These are phyloP conservation scores for Leptographium radiaticola DNA, from an alignment of 2,329 filamentous ascomycete species.

Conservation along the genomic window DNA sequence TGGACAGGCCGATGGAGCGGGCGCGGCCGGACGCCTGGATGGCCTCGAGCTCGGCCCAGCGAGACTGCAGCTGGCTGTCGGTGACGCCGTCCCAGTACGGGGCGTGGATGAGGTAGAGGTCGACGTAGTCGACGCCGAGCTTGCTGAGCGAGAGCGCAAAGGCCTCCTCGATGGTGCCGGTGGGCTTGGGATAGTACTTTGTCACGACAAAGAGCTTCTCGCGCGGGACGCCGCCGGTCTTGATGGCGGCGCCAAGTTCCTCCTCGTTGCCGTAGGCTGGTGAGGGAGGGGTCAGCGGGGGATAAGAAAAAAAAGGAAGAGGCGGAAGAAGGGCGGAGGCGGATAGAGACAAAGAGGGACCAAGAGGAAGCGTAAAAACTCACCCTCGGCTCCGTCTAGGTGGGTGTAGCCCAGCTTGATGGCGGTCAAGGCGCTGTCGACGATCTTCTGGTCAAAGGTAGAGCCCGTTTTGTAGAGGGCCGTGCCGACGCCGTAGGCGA, in stretches of 20 bases:
- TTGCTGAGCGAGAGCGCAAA: constrained; percentile 49
- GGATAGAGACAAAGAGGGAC: background rate
- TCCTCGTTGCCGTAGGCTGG: constrained; percentile 50
- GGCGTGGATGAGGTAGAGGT: constrained; percentile 54
- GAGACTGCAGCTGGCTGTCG: constrained; percentile 39
- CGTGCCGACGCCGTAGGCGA: constrained; percentile 62
- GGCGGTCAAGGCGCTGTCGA: constrained; percentile 41
- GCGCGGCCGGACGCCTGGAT: constrained; percentile 54
- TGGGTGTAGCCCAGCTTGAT: constrained; percentile 59
- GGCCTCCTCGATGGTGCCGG: constrained; percentile 29
- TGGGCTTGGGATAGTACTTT: constrained; percentile 32
- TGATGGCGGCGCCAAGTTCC: constrained; percentile 61
- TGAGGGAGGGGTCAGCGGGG: too few relatives aligned
- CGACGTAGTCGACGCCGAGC: constrained; percentile 57
- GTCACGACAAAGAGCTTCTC: constrained; percentile 57
- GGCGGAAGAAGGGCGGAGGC: too few relatives aligned
- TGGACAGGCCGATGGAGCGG: constrained; percentile 64
- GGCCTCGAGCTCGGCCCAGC: constrained; percentile 49
- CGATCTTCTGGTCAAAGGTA: constrained; percentile 40
- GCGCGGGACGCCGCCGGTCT: constrained; percentile 49
- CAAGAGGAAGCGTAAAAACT: constrained; percentile 6
- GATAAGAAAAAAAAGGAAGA: too few relatives aligned
- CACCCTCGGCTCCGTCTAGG: constrained; percentile 62
- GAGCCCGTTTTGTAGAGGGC: constrained; percentile 43
- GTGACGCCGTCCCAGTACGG: constrained; percentile 37